Conservation (phyloP, 192 early-diverging fungal genomes). For the Jimgerdemannia lactiflua region DNA sequence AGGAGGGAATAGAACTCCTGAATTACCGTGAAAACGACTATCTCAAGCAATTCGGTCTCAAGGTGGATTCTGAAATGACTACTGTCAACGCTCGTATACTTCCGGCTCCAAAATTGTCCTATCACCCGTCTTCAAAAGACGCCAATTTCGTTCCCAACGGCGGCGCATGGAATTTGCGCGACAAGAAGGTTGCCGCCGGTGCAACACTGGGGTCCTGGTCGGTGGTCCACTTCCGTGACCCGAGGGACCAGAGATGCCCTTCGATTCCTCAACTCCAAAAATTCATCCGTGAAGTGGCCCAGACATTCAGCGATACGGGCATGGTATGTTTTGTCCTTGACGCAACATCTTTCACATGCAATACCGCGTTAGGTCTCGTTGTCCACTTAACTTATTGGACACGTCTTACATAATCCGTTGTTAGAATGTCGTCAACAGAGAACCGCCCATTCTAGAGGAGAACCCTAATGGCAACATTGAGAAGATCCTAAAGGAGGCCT, state of each 20-base stretch:
- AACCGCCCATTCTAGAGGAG: conserved; percentile 60
- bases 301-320: conserved; percentile 71
- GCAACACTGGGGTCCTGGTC: conserved; percentile 76
- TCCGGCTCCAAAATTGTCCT: conserved; percentile 74
- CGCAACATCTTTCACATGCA: conserved; percentile 45
- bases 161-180: conserved; percentile 89
- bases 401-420: conserved; percentile 5
- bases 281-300: conserved; percentile 73
- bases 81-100: conserved; percentile 76
- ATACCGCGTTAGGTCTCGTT: conserved; percentile 22
- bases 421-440: conserved; percentile 51
- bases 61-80: conserved; percentile 60
- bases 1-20: conserved; percentile 65
- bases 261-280: conserved; percentile 47
- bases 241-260: conserved; percentile 44
- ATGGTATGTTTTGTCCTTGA: conserved; percentile 38
- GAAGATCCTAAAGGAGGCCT: conserved; percentile 65
- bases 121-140: conserved; percentile 44
- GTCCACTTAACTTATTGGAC: conserved; percentile 13
- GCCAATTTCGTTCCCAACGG: conserved; percentile 50
- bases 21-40: conserved; percentile 67
- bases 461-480: conserved; percentile 67
- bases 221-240: conserved; percentile 79
- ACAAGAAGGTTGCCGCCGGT: conserved; percentile 75
- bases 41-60: conserved; percentile 74